Conservation (phyloP, 306 rosid species). For the Cicer yamashitae region DNA sequence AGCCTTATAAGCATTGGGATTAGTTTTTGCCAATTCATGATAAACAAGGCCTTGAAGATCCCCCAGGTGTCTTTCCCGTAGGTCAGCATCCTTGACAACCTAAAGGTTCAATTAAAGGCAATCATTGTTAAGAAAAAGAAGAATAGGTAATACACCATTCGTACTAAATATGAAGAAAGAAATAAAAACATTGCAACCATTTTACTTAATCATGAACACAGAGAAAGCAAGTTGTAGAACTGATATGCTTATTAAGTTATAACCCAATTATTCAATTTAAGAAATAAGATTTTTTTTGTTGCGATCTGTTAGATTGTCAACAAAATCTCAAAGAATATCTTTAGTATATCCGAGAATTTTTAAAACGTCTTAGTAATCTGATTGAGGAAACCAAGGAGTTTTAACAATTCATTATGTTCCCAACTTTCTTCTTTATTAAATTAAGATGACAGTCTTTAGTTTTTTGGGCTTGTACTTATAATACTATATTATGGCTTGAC, state of each 20-base stretch:
- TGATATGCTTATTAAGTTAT: slow-evolving; percentile 13
- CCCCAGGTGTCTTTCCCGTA: slow-evolving; percentile 87
- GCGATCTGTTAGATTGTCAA: slow-evolving; percentile 9
- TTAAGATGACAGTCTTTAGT: background rate
- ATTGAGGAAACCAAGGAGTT: background rate
- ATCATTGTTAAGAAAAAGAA: slow-evolving; percentile 7
- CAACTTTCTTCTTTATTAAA: background rate
- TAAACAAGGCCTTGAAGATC: slow-evolving; percentile 77
- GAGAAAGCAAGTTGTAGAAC: slow-evolving; percentile 8
- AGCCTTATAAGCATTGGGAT: slow-evolving; percentile 65
- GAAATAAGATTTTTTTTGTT: background rate
- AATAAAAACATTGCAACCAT: background rate
- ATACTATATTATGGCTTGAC: background rate
- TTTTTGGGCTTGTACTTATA: background rate
- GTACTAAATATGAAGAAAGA: background rate
- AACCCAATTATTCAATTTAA: slow-evolving; percentile 19
- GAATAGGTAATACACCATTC: slow-evolving; percentile 5
- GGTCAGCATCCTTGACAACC: slow-evolving; percentile 73
- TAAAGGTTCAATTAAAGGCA: slow-evolving; percentile 47
- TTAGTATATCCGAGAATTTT: background rate
- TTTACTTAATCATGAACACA: slow-evolving; percentile 26
- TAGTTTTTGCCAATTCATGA: slow-evolving; percentile 55
- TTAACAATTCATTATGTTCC: slow-evolving; percentile 4
- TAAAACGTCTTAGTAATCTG: slow-evolving; percentile 25
- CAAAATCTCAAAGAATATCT: slow-evolving; percentile 6